Conservation (phyloP, 805 yeast genomes). For the Kodamaea neixiangensis region DNA sequence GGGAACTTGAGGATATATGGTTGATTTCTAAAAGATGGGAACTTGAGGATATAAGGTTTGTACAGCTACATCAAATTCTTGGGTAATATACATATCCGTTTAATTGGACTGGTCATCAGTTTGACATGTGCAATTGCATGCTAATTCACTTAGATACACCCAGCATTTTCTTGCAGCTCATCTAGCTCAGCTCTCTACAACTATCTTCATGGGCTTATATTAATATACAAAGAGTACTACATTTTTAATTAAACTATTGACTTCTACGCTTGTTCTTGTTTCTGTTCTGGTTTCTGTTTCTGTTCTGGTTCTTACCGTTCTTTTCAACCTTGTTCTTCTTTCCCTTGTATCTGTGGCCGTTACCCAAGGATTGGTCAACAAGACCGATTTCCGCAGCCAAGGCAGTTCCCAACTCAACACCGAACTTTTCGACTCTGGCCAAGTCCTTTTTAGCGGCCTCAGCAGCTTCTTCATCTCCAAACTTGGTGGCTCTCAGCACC, state of each 20-base stretch:
- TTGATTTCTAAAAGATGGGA: no score
- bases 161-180: no score
- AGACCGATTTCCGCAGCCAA: constrained; percentile 69
- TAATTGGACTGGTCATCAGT: no score
- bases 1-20: no score
- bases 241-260: neutral
- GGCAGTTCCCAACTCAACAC: constrained; percentile 66
- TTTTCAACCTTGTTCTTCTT: constrained; percentile 12
- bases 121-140: no score
- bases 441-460: constrained; percentile 60
- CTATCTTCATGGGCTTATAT: neutral
- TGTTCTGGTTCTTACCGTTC: neutral
- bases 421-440: constrained; percentile 79
- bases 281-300: neutral
- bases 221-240: constrained; percentile 5
- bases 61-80: no score
- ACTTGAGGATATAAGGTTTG: no score
- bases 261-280: constrained; percentile 3
- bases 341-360: constrained; percentile 18
- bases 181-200: no score
- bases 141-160: no score
- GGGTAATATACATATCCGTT: no score
- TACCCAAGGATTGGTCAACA: constrained; percentile 37
- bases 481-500: constrained; percentile 72
- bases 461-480: constrained; percentile 64